Evolutionary conservation across 306 rosid genomes (phyloP).

Genomic region (Castanea sativa): DNA sequence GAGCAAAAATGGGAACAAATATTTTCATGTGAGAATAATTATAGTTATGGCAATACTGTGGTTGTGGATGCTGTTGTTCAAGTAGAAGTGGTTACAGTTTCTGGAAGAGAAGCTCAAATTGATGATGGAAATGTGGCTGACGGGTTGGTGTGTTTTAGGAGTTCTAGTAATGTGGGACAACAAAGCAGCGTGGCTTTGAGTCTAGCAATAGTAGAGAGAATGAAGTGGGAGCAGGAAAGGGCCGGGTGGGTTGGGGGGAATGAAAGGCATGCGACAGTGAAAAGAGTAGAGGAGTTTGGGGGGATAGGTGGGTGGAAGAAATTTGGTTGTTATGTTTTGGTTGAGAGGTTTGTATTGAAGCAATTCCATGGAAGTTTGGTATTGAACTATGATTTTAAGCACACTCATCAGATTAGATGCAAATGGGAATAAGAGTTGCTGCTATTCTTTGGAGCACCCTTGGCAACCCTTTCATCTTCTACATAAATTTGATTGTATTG

Average conservation of each 20-base stretch:
- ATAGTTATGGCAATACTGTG: constrained; percentile 1
- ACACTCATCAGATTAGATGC: constrained; percentile 43
- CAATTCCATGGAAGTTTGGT: constrained; percentile 49
- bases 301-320: constrained; percentile 35
- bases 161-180: constrained; percentile 40
- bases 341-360: constrained; percentile 50
- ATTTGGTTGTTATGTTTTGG: constrained; percentile 24
- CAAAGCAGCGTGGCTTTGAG: constrained; percentile 49
- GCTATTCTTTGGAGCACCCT: neutral
- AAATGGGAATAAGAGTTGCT: constrained; percentile 42
- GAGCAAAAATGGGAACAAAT: constrained; percentile 33
- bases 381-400: constrained; percentile 42
- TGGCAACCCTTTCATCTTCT: no score
- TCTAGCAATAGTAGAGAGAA: constrained; percentile 44
- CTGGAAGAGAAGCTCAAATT: constrained; percentile 30
- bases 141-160: constrained; percentile 50
- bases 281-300: constrained; percentile 45
- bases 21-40: constrained; percentile 26
- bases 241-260: constrained; percentile 37
- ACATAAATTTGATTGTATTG: no score
- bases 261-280: constrained; percentile 29
- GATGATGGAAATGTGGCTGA: constrained; percentile 5
- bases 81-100: constrained; percentile 37
- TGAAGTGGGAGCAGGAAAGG: constrained; percentile 23
- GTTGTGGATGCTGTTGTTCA: constrained; percentile 50